phyloP scores from a whole-genome alignment of 2,329 filamentous ascomycete species.

The Dryadomyces quercus-mongolicae region DNA sequence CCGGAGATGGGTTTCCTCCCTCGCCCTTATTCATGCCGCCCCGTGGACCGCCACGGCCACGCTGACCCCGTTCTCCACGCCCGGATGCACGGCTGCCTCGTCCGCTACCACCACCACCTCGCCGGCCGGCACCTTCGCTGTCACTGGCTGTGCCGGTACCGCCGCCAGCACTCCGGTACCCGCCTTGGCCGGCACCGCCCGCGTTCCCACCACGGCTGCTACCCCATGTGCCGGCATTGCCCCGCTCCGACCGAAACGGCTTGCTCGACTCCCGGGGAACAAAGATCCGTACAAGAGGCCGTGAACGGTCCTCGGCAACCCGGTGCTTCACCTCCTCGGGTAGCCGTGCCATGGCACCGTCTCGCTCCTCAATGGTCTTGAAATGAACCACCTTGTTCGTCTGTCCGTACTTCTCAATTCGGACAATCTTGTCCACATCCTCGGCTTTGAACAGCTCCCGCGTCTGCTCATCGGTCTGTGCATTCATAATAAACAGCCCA shows the following conservation, averaged over 20 bases:
- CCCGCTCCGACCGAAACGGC: conserved; percentile 33
- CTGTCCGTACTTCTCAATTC: conserved; percentile 66
- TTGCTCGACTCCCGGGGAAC: conserved; percentile 36
- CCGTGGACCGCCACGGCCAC: conserved; percentile 39
- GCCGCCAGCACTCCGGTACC: conserved; percentile 76
- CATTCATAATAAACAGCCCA: conserved; percentile 82
- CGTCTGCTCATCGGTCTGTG: conserved; percentile 71
- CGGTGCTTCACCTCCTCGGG: conserved; percentile 66
- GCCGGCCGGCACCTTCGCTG: conserved; percentile 43
- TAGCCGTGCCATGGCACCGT: conserved; percentile 62
- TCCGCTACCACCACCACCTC: conserved; percentile 46
- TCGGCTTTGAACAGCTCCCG: conserved; percentile 73
- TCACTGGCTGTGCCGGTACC: conserved; percentile 68
- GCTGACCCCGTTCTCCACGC: conserved; percentile 43
- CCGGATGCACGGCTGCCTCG: conserved; percentile 34
- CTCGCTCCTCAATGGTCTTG: conserved; percentile 65
- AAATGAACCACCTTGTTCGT: conserved; percentile 83
- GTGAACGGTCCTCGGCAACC: conserved; percentile 59
- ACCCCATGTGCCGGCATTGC: conserved; percentile 57
- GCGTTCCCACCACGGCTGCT: conserved; percentile 45
- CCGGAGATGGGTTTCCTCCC: conserved; percentile 40
- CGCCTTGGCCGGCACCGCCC: conserved; percentile 42
- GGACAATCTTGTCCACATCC: conserved; percentile 68
- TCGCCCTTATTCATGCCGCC: conserved; percentile 35
- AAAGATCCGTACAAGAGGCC: conserved; percentile 75